Conservation (phyloP, 495 filamentous ascomycete species). For the Penicillium antarcticum region DNA sequence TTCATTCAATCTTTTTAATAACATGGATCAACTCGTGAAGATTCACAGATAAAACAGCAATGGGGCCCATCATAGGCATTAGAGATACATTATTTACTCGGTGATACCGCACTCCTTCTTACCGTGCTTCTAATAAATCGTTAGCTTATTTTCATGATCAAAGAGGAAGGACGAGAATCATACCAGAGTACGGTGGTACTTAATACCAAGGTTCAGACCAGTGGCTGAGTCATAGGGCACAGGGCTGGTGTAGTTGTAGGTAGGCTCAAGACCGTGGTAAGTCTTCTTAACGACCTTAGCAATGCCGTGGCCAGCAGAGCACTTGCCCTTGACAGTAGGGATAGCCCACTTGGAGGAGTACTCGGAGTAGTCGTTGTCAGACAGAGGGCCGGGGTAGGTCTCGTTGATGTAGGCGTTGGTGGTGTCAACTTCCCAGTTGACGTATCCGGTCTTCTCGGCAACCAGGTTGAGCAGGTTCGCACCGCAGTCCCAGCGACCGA, state of each 20-base stretch:
- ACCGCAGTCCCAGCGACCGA: slow-evolving; percentile 69
- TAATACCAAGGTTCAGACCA: slow-evolving; percentile 33
- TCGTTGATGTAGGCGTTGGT: slow-evolving; percentile 42
- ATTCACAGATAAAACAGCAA: neutral
- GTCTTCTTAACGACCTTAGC: slow-evolving; percentile 40
- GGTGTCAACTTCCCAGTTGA: slow-evolving; percentile 47
- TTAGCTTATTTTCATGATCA: neutral
- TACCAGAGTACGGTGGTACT: slow-evolving; percentile 21
- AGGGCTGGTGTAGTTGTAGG: slow-evolving; percentile 44
- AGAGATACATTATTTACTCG: neutral
- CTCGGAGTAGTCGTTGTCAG: slow-evolving; percentile 28
- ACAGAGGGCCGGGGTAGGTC: slow-evolving; percentile 48
- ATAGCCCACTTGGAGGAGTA: slow-evolving; percentile 38
- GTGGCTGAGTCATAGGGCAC: slow-evolving; percentile 35
- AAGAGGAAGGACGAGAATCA: neutral
- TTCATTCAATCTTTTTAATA: neutral
- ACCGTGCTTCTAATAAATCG: slow-evolving; percentile 10
- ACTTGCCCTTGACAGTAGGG: slow-evolving; percentile 36
- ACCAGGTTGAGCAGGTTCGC: slow-evolving; percentile 66
- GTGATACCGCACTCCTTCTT: slow-evolving; percentile 16
- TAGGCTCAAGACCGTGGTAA: slow-evolving; percentile 28
- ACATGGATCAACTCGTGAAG: neutral
- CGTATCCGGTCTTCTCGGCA: slow-evolving; percentile 55
- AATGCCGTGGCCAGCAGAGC: slow-evolving; percentile 47
- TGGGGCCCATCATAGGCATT: neutral